Conservation (phyloP, 176 grass and related monocot genomes). For the Oryza rufipogon region DNA sequence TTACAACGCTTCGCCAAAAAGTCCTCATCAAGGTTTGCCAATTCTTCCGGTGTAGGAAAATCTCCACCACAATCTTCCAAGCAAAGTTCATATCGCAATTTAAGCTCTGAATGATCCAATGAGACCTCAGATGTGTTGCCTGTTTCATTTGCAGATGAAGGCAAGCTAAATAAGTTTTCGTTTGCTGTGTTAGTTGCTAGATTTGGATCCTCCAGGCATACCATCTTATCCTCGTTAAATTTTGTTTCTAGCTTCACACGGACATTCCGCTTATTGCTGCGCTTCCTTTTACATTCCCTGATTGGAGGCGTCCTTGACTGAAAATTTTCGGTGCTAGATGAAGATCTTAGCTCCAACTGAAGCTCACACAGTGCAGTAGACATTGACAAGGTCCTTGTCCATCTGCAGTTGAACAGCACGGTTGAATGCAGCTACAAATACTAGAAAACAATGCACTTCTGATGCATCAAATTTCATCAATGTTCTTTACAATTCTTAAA, state of each 20-base stretch:
- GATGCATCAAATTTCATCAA: neutral
- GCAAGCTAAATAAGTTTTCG: neutral
- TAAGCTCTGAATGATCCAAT: constrained; percentile 26
- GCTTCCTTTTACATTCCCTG: constrained; percentile 55
- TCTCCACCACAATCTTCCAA: constrained; percentile 44
- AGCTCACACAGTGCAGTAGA: constrained; percentile 66
- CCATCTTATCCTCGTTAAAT: constrained; percentile 37
- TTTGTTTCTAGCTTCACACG: constrained; percentile 57
- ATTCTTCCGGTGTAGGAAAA: constrained; percentile 70
- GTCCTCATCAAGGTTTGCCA: constrained; percentile 54
- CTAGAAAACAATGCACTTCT: neutral
- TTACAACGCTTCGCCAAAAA: constrained; percentile 55
- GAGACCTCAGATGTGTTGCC: neutral
- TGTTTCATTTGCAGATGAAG: constrained; percentile 35
- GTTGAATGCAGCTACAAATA: constrained; percentile 6
- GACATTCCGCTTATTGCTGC: constrained; percentile 19
- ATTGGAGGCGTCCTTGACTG: constrained; percentile 63
- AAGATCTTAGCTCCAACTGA: constrained; percentile 48
- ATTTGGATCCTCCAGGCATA: constrained; percentile 1
- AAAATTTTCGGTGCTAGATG: constrained; percentile 29
- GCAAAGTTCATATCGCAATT: neutral
- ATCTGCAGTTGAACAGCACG: constrained; percentile 44
- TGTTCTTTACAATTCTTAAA: neutral
- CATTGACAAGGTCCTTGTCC: constrained; percentile 75
- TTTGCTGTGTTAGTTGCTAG: neutral